Evolutionary conservation across 2,329 filamentous ascomycete species (phyloP).

Genomic region (Tolypocladium album): DNA sequence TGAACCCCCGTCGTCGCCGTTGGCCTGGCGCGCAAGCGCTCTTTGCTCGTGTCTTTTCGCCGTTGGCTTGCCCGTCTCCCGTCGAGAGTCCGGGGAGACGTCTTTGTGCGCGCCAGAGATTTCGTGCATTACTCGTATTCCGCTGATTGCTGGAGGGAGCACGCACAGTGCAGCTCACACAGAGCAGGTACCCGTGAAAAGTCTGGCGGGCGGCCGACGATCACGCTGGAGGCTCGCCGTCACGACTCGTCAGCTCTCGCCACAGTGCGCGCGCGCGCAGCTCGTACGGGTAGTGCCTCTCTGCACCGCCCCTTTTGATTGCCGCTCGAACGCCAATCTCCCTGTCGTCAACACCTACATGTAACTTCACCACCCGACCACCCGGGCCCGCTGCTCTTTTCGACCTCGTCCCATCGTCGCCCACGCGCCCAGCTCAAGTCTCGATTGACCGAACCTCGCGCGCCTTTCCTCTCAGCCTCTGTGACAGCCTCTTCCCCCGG

Average conservation of each 20-base stretch:
- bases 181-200: neutral
- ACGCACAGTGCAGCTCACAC: neutral
- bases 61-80: neutral
- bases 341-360: neutral
- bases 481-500: neutral
- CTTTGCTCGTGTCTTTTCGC: neutral
- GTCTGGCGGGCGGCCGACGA: neutral
- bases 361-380: neutral
- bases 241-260: neutral
- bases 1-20: neutral
- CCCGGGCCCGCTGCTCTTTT: neutral
- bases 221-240: neutral
- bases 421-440: neutral
- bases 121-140: neutral
- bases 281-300: neutral
- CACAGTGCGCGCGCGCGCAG: neutral
- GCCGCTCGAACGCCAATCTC: neutral
- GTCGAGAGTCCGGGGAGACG: neutral
- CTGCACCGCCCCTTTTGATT: constrained; percentile 1
- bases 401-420: neutral
- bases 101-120: neutral
- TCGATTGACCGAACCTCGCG: neutral
- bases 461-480: neutral
- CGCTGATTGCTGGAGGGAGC: neutral
- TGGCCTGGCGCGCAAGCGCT: neutral